Conservation (phyloP, 495 filamentous ascomycete genomes). For the Parmelia sp. region DNA sequence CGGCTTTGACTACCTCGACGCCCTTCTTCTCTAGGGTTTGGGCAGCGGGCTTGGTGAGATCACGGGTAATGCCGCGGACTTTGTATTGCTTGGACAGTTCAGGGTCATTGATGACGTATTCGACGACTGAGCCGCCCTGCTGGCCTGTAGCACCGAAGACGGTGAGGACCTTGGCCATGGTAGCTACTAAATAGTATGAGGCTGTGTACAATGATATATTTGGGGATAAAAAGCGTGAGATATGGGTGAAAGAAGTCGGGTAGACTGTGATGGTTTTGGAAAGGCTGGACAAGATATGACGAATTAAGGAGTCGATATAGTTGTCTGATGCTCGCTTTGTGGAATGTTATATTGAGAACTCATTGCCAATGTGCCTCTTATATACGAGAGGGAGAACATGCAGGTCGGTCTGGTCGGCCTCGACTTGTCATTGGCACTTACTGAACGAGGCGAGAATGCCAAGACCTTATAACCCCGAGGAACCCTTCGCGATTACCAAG, state of each 20-base stretch:
- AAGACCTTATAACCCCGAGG: too few species aligned
- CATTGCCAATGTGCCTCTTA: neutral
- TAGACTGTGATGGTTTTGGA: neutral
- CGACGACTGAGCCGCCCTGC: slow-evolving; percentile 54
- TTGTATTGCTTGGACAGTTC: slow-evolving; percentile 39
- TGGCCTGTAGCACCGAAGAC: slow-evolving; percentile 54
- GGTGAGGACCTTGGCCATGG: slow-evolving; percentile 46
- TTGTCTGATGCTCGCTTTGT: neutral
- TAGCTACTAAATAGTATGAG: neutral
- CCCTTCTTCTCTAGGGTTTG: slow-evolving; percentile 34
- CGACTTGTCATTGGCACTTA: neutral
- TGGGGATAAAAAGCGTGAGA: neutral
- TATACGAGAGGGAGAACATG: neutral
- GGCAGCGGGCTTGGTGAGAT: slow-evolving; percentile 41
- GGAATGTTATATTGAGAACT: neutral
- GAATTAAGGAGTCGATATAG: neutral
- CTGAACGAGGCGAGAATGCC: neutral
- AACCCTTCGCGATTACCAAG: too few species aligned
- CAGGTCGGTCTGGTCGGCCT: neutral
- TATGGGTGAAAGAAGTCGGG: neutral
- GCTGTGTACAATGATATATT: too few species aligned
- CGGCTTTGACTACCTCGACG: slow-evolving; percentile 45
- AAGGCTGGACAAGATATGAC: neutral
- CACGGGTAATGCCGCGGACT: slow-evolving; percentile 51
- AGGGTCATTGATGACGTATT: slow-evolving; percentile 41